Conservation (phyloP, 495 filamentous ascomycete genomes). For the Aspergillus nanangensis region DNA sequence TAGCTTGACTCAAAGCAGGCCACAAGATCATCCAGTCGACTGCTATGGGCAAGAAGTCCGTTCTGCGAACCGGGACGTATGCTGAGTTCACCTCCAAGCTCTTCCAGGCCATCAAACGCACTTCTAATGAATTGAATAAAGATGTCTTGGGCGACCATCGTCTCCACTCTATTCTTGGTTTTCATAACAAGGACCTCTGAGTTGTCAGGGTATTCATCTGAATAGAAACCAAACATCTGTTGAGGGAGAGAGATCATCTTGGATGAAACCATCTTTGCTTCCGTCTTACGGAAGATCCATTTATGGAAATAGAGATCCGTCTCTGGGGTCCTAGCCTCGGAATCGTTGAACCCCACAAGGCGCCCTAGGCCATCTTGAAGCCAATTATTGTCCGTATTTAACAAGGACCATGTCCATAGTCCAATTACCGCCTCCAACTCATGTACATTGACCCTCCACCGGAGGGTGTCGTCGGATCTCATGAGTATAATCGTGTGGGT, state of each 20-base stretch:
- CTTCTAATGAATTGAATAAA: constrained; percentile 28
- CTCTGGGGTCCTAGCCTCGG: constrained; percentile 15
- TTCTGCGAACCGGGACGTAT: constrained; percentile 14
- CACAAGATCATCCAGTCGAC: constrained; percentile 21
- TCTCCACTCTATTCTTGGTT: constrained; percentile 20
- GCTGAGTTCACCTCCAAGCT: constrained; percentile 17
- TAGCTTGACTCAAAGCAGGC: constrained; percentile 16
- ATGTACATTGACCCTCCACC: constrained; percentile 22
- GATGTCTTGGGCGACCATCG: constrained; percentile 36
- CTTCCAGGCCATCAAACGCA: constrained; percentile 5
- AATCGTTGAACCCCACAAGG: constrained; percentile 22
- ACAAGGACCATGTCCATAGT: constrained; percentile 30
- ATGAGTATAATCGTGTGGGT: constrained; percentile 16
- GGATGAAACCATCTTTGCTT: constrained; percentile 21
- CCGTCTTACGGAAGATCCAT: constrained; percentile 32
- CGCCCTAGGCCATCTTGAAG: constrained; percentile 15
- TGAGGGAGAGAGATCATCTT: constrained; percentile 13
- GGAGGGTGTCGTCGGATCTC: constrained; percentile 20
- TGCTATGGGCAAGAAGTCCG: constrained; percentile 14
- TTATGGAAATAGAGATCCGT: constrained; percentile 34
- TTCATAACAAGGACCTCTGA: constrained; percentile 21
- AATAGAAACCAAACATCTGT: constrained; percentile 21
- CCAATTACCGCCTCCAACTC: constrained; percentile 33
- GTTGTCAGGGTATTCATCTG: constrained; percentile 3
- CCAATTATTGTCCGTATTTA: constrained; percentile 18